Conservation (phyloP, 2,329 filamentous ascomycete genomes). For the Pezicula radicicola region DNA sequence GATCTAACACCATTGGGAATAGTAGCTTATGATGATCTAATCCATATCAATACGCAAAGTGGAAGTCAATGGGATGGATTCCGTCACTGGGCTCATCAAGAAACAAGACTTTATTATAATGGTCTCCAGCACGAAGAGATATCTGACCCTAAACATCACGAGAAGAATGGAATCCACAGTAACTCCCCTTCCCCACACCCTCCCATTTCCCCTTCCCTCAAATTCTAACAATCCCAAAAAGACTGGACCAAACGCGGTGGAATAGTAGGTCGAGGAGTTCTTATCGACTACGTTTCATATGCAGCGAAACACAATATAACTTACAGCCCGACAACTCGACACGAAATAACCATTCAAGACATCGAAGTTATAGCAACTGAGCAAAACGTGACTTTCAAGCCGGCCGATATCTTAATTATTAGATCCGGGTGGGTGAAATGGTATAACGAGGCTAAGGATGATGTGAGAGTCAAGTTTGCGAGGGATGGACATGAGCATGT, state of each 20-base stretch:
- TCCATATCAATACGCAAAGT: no score
- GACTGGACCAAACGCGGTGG: constrained; percentile 17
- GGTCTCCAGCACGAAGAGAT: no score
- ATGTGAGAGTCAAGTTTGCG: constrained; percentile 8
- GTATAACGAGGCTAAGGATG: constrained; percentile 23
- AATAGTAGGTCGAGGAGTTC: constrained; percentile 53
- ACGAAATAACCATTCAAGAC: constrained; percentile 32
- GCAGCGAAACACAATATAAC: constrained; percentile 30
- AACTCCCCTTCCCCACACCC: no score
- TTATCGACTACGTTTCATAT: constrained; percentile 46
- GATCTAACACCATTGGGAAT: no score
- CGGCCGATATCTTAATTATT: constrained; percentile 48
- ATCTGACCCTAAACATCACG: no score
- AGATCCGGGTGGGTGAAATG: constrained; percentile 41
- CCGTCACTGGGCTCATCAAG: no score
- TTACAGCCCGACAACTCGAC: constrained; percentile 32
- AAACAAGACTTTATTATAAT: no score
- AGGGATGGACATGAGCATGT: constrained; percentile 10
- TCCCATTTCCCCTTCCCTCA: no score
- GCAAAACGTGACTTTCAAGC: constrained; percentile 41
- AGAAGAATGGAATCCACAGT: no score
- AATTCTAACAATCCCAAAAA: no score
- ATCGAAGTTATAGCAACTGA: constrained; percentile 39
- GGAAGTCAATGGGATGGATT: no score
- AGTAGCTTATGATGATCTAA: no score